These are phyloP conservation scores for Trichoderma koningii DNA, from an alignment of 2,329 filamentous ascomycete species.

Conservation along the genomic window DNA sequence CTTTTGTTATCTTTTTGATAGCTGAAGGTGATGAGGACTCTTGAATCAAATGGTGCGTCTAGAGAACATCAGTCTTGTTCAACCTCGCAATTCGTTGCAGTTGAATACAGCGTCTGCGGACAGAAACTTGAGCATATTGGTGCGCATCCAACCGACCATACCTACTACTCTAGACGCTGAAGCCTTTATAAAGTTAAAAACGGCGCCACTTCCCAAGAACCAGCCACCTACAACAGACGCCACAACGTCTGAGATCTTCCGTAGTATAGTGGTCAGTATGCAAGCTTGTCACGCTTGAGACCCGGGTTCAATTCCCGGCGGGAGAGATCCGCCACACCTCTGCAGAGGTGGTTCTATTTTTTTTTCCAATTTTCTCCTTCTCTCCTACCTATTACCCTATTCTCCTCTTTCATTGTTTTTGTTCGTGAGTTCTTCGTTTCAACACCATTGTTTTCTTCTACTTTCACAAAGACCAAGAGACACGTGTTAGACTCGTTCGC, in stretches of 20 bases:
- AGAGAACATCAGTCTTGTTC: too few species aligned
- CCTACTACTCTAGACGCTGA: neutral
- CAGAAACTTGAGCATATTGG: too few species aligned
- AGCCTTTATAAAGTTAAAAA: neutral
- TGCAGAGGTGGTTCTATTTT: slow-evolving; percentile 17
- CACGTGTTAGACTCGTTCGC: neutral
- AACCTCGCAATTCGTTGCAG: too few species aligned
- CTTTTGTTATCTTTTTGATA: too few species aligned
- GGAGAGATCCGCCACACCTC: slow-evolving; percentile 26
- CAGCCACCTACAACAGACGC: slow-evolving; percentile 16
- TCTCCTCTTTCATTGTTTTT: neutral
- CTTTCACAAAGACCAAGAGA: neutral
- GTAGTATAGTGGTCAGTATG: slow-evolving; percentile 27
- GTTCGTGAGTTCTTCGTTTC: neutral
- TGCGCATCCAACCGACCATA: neutral
- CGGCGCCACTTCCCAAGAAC: neutral
- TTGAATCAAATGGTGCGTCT: too few species aligned
- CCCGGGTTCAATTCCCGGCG: slow-evolving; percentile 27
- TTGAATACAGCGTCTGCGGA: too few species aligned
- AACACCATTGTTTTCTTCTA: neutral
- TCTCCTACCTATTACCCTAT: neutral
- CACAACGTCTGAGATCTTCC: slow-evolving; percentile 22
- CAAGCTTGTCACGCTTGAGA: slow-evolving; percentile 27
- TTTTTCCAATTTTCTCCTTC: neutral
- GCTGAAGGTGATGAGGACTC: too few species aligned